Conservation (phyloP, 2,329 filamentous ascomycete species). For the Fusarium verrucosum region DNA sequence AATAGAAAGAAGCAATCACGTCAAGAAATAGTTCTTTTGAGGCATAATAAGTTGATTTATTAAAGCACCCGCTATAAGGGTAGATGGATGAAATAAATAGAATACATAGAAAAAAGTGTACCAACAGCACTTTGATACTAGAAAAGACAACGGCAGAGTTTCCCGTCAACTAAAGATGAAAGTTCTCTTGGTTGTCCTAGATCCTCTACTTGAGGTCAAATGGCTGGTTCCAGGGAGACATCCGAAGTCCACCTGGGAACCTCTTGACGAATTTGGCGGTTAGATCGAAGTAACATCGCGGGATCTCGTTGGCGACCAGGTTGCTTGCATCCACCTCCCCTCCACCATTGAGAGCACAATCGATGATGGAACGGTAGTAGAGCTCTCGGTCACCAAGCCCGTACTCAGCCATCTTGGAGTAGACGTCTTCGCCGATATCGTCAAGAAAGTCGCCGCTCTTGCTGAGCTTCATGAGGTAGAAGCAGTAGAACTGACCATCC, state of each 20-base stretch:
- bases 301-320: constrained; percentile 9
- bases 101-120: no score
- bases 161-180: background rate
- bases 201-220: background rate
- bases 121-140: no score
- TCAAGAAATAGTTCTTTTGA: no score
- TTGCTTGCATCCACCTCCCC: constrained; percentile 14
- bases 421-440: background rate
- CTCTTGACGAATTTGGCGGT: background rate
- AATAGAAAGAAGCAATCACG: no score
- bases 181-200: background rate
- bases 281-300: constrained; percentile 17
- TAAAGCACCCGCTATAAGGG: no score
- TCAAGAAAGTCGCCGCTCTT: constrained; percentile 5
- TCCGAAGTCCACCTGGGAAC: background rate
- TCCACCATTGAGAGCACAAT: constrained; percentile 3
- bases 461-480: constrained; percentile 34
- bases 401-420: constrained; percentile 28
- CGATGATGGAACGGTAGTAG: constrained; percentile 4
- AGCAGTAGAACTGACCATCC: constrained; percentile 22
- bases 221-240: background rate
- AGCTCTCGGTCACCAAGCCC: constrained; percentile 21
- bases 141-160: background rate
- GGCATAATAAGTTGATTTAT: no score
- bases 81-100: no score